phyloP scores from a whole-genome alignment of 2,329 filamentous ascomycete species.

The Cladophialophora carrionii region DNA sequence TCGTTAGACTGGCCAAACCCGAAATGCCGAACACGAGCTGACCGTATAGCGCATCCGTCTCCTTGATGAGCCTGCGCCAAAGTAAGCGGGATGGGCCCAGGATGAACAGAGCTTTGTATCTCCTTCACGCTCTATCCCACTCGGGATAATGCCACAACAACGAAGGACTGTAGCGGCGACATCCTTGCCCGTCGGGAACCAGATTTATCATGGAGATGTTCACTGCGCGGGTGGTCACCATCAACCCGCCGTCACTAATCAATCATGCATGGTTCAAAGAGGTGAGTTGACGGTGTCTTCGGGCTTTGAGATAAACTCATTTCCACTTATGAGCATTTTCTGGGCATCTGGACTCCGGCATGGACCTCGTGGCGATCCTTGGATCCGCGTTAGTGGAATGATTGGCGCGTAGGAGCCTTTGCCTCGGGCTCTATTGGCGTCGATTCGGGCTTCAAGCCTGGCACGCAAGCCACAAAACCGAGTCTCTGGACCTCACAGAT shows the following conservation, averaged over 20 bases:
- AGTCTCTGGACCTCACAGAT: conserved; percentile 1
- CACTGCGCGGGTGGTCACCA: neutral
- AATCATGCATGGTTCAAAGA: neutral
- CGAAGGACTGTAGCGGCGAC: neutral
- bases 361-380: conserved; percentile 14
- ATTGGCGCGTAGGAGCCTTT: conserved; percentile 4
- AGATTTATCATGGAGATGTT: neutral
- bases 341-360: conserved; percentile 12
- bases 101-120: neutral
- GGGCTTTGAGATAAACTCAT: conserved; percentile 1
- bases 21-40: conserved; percentile 10
- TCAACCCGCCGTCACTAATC: conserved; percentile 6
- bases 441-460: conserved; percentile 18
- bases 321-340: conserved; percentile 4
- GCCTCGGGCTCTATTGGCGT: conserved; percentile 14
- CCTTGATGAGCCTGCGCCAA: neutral
- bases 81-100: neutral
- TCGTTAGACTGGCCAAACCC: conserved; percentile 6
- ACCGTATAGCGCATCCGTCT: neutral
- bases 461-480: conserved; percentile 13
- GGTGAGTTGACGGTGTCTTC: conserved; percentile 6
- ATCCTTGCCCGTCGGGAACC: neutral
- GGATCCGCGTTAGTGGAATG: conserved; percentile 11
- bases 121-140: neutral
- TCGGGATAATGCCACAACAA: neutral